Evolutionary conservation across 257 asterid genomes (phyloP), one percentile per base, ranked within the genome.

Genomic region (Craterostigma plantagineum): DNA sequence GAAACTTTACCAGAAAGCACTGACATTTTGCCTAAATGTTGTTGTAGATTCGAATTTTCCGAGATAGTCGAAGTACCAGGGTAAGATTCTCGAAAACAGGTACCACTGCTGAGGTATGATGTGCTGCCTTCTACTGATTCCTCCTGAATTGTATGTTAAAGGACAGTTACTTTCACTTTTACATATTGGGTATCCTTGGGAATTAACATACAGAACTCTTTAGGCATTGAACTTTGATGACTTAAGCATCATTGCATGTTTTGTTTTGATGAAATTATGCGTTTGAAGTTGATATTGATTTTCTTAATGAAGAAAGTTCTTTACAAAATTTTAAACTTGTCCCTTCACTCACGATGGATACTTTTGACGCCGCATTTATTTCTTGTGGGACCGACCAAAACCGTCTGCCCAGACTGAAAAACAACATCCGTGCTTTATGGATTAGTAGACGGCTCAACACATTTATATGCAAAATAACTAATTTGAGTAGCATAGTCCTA

Each of bases 81-180:
- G 34, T 62, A 38, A 66, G 54, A 64, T 66, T 78, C 60, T 70
- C 95, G 44, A 75, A 65, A 38, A 73, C 75, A 15, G 98, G 98
- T 35, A 72, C 79, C 51, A 90, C 98, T 52, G 98, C 98, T 50
- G 98, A 90, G 95, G 98, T 86, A 56, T 38, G 43, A 0, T 30
- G 65, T 46, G 43, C 37, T 43, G n/a, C n/a, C n/a, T n/a, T n/a
- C n/a, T n/a, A n/a, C n/a, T n/a, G n/a, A n/a, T n/a, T 43, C 23
- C 23, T 15, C 33, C 11, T 9, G 23, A 40, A n/a, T 14, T 12
- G 4, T 40, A 8, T 11, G 8, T 40, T 7, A 11, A 14, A 40
- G 13, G 8, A n/a, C 9, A 16, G 8, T n/a, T 9, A 8, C 15
- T 3, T 8, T 8, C 14, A 11, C 8, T 14, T 40, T n/a, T 40